Percentiles rank a stretch among this genome's conserved stretches.
Evolutionary conservation across 352 stramenopile genomes (phyloP).

Genomic region (Phytopythium mirpurense): DNA sequence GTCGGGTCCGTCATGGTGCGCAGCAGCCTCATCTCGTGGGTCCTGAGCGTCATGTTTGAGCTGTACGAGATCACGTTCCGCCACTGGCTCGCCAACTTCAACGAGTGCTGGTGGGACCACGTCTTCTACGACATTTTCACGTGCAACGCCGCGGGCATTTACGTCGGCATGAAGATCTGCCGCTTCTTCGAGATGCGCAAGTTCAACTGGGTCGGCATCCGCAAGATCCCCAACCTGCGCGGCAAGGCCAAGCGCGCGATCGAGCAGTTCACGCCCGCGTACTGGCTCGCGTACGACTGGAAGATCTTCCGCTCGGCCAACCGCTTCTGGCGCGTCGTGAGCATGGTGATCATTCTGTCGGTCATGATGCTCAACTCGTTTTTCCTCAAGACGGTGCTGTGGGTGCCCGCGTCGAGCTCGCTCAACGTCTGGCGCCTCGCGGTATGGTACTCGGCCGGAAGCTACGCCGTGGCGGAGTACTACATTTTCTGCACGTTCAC

Average conservation of each 20-base stretch:
- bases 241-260: slow-evolving; percentile 81
- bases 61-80: slow-evolving; percentile 87
- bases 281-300: slow-evolving; percentile 92
- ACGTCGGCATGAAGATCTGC: slow-evolving; percentile 83
- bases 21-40: slow-evolving; percentile 80
- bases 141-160: slow-evolving; percentile 92
- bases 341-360: slow-evolving; percentile 87
- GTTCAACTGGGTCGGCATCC: slow-evolving; percentile 88
- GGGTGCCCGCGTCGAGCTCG: slow-evolving; percentile 78
- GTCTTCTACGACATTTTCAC: slow-evolving; percentile 92
- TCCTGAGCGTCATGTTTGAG: slow-evolving; percentile 81
- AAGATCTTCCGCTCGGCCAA: slow-evolving; percentile 91
- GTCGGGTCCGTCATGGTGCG: slow-evolving; percentile 83
- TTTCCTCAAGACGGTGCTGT: slow-evolving; percentile 92
- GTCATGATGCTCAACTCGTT: slow-evolving; percentile 96
- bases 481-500: slow-evolving; percentile 90
- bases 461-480: slow-evolving; percentile 85
- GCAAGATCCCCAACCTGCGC: slow-evolving; percentile 73
- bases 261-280: slow-evolving; percentile 86
- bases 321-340: slow-evolving; percentile 87
- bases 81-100: slow-evolving; percentile 92
- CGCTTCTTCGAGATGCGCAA: slow-evolving; percentile 86
- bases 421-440: slow-evolving; percentile 77
- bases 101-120: slow-evolving; percentile 96
- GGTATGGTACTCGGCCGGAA: slow-evolving; percentile 84